A percentile compares a stretch with the other conserved stretches of the same genome.
These are phyloP conservation scores for Gelatoporia subvermispora DNA, from an alignment of 768 basidiomycete genomes.

Conservation along the genomic window DNA sequence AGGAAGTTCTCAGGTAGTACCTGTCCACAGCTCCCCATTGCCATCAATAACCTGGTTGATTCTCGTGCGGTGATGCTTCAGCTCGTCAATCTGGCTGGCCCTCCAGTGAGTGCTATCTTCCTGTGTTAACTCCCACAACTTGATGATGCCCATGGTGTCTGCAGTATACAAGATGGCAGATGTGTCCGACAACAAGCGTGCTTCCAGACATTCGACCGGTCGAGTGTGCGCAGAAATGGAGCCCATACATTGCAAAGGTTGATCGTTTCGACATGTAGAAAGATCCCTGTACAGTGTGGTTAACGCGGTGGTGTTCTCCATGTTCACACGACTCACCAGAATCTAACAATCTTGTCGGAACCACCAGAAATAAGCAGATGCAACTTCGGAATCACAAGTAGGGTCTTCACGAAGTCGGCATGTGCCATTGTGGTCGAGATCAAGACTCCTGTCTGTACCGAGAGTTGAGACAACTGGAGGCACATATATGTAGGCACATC, in stretches of 20 bases:
- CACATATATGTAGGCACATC: neutral
- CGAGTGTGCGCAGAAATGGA: constrained; percentile 82
- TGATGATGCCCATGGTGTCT: constrained; percentile 90
- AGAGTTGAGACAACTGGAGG: neutral
- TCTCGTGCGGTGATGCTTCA: constrained; percentile 74
- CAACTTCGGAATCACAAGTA: constrained; percentile 65
- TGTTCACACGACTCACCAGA: constrained; percentile 59
- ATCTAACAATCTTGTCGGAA: constrained; percentile 82
- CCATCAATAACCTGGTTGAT: constrained; percentile 69
- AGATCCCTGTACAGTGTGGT: constrained; percentile 53
- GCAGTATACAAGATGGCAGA: constrained; percentile 67
- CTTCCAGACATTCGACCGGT: constrained; percentile 77
- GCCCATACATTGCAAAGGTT: constrained; percentile 48
- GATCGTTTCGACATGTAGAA: constrained; percentile 35
- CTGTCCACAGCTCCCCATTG: constrained; percentile 83
- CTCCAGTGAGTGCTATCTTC: constrained; percentile 50
- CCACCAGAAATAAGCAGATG: constrained; percentile 76
- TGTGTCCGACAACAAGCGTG: constrained; percentile 40
- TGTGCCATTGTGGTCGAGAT: constrained; percentile 76
- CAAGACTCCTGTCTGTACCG: constrained; percentile 61
- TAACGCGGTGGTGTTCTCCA: neutral
- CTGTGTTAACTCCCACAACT: constrained; percentile 63
- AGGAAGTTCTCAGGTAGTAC: constrained; percentile 33
- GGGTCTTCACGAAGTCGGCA: constrained; percentile 84
- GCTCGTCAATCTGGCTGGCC: constrained; percentile 46